A percentile compares a stretch with the other conserved stretches of the same genome.
phyloP scores from a whole-genome alignment of 2,329 filamentous ascomycete species.

The Talaromyces funiculosus region DNA sequence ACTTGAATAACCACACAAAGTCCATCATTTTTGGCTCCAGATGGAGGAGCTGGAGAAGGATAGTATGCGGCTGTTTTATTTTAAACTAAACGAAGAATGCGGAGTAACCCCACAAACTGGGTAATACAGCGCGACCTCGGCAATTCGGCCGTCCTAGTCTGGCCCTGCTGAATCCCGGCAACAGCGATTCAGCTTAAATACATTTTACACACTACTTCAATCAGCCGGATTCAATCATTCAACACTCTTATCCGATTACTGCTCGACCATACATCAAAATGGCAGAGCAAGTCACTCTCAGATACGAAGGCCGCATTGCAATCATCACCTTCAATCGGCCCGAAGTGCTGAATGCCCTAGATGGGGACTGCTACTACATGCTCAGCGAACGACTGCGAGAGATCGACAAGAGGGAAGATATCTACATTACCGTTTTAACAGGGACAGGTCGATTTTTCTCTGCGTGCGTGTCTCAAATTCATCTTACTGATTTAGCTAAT shows the following conservation, averaged over 20 bases:
- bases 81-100: not conserved
- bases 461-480: slow-evolving; percentile 52
- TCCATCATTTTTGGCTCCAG: not conserved
- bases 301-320: slow-evolving; percentile 65
- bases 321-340: slow-evolving; percentile 81
- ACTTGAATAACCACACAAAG: not conserved
- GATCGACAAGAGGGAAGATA: slow-evolving; percentile 70
- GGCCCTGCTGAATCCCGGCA: not conserved
- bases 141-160: not conserved
- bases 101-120: not conserved
- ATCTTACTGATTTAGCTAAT: not conserved
- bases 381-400: slow-evolving; percentile 69
- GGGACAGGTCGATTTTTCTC: slow-evolving; percentile 80
- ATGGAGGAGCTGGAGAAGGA: not conserved
- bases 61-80: not conserved
- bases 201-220: not conserved
- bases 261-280: not conserved
- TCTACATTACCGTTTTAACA: slow-evolving; percentile 78
- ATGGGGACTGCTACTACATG: slow-evolving; percentile 66
- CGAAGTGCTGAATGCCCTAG: slow-evolving; percentile 81
- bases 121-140: not conserved
- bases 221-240: not conserved
- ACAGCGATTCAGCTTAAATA: not conserved
- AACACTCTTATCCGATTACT: too few relatives aligned
- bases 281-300: slow-evolving; percentile 47